Conservation (phyloP, 257 asterid genomes). For the Anisodus tanguticus region DNA sequence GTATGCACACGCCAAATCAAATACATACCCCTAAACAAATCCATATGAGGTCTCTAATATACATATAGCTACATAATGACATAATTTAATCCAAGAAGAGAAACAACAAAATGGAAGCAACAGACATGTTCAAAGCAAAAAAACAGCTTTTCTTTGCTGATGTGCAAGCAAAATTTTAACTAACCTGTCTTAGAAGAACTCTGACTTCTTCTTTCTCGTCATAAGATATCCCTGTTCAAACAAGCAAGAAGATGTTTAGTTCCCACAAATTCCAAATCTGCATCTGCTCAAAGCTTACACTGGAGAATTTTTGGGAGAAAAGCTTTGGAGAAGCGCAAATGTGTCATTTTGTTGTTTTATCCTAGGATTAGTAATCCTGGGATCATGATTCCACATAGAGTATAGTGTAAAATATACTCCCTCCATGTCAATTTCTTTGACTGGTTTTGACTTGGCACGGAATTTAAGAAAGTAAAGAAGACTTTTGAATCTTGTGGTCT, state of each 20-base stretch:
- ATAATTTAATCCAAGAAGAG: conserved; percentile 3
- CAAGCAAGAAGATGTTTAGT: conserved; percentile 8
- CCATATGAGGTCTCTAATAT: not conserved
- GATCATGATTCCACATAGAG: not conserved
- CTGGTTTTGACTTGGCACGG: too few relatives aligned
- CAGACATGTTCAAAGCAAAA: not conserved
- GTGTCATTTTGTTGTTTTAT: not conserved
- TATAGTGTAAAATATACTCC: not conserved
- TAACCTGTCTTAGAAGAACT: conserved; percentile 85
- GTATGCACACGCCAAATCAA: not conserved
- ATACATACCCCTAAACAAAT: not conserved
- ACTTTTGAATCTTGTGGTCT: too few relatives aligned
- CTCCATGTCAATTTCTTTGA: too few relatives aligned
- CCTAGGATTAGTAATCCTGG: not conserved
- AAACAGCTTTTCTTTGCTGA: conserved; percentile 1
- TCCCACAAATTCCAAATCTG: conserved; percentile 23
- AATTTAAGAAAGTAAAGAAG: too few relatives aligned
- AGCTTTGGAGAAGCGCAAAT: not conserved
- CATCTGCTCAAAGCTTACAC: conserved; percentile 13
- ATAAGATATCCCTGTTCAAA: conserved; percentile 73
- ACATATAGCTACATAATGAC: not conserved
- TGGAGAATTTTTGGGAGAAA: not conserved
- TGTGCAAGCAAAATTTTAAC: conserved; percentile 35
- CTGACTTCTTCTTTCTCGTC: conserved; percentile 96
- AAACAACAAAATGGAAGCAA: not conserved